phyloP scores from a whole-genome alignment of 2,329 filamentous ascomycete species.

The Curvularia sp. region DNA sequence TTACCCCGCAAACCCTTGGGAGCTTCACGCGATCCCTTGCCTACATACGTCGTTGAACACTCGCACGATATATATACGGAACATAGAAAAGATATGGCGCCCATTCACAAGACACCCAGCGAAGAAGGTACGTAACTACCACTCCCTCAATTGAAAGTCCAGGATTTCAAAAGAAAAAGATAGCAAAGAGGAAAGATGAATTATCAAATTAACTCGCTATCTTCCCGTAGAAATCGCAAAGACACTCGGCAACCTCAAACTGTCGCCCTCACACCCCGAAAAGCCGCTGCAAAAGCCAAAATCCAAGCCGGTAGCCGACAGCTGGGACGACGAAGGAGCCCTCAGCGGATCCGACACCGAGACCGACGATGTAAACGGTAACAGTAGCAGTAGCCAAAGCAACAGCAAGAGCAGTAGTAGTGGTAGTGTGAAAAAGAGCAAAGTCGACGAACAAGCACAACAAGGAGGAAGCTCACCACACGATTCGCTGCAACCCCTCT shows the following conservation, averaged over 20 bases:
- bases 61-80: background rate
- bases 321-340: slow-evolving; percentile 85
- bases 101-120: slow-evolving; percentile 23
- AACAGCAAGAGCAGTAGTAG: background rate
- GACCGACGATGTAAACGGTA: slow-evolving; percentile 23
- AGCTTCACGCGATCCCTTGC: background rate
- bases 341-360: slow-evolving; percentile 52
- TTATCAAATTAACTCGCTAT: background rate
- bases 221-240: slow-evolving; percentile 43
- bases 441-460: background rate
- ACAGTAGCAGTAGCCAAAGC: slow-evolving; percentile 1
- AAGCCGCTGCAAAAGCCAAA: slow-evolving; percentile 46
- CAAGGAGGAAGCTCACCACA: slow-evolving; percentile 6
- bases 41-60: background rate
- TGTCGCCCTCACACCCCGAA: slow-evolving; percentile 44
- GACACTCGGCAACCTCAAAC: slow-evolving; percentile 48
- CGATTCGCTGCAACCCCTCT: slow-evolving; percentile 30
- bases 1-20: background rate
- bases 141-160: background rate
- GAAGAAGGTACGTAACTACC: slow-evolving; percentile 15
- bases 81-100: slow-evolving; percentile 8
- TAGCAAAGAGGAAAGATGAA: background rate
- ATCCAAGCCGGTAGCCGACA: slow-evolving; percentile 64
- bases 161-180: background rate
- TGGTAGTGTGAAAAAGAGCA: background rate